Evolutionary conservation across 306 rosid species (phyloP).

Genomic region (Dalbergia cochinchinensis): DNA sequence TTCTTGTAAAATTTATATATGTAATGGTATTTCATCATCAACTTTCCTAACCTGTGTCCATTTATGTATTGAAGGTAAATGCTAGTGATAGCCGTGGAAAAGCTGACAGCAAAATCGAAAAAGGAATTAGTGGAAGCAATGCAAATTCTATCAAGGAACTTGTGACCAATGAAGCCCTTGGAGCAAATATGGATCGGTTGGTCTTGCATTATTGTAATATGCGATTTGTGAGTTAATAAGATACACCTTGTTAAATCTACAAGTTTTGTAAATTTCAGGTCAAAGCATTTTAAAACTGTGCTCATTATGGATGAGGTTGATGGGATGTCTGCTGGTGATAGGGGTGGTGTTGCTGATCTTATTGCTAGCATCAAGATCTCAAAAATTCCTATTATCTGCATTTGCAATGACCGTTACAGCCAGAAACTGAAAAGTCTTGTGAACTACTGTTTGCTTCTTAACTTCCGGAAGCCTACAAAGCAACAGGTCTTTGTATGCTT

Average conservation of each 20-base stretch:
- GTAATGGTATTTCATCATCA: conserved; percentile 20
- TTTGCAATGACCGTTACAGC: conserved; percentile 97
- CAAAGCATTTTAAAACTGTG: conserved; percentile 77
- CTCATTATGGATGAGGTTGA: conserved; percentile 99
- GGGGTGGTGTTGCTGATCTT: conserved; percentile 98
- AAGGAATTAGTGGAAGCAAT: conserved; percentile 93
- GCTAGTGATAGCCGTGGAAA: conserved; percentile 98
- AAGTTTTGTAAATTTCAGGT: conserved; percentile 63
- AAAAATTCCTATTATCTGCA: conserved; percentile 95
- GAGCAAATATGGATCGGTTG: conserved; percentile 64
- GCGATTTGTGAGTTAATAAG: conserved; percentile 31
- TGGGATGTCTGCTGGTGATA: conserved; percentile 99
- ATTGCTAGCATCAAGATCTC: conserved; percentile 92
- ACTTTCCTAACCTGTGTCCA: conserved; percentile 30
- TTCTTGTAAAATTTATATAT: conserved; percentile 35
- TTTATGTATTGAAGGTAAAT: conserved; percentile 73
- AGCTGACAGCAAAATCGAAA: conserved; percentile 89
- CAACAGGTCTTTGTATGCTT: conserved; percentile 74
- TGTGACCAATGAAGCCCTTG: conserved; percentile 70
- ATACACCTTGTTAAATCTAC: conserved; percentile 32
- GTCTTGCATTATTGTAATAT: conserved; percentile 51
- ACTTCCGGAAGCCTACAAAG: conserved; percentile 90
- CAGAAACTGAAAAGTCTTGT: conserved; percentile 95
- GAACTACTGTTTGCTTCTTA: conserved; percentile 92
- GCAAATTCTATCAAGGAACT: conserved; percentile 90